Base-by-base conservation (phyloP, 495 filamentous ascomycete genomes). In the Aspergillus affinis region DNA sequence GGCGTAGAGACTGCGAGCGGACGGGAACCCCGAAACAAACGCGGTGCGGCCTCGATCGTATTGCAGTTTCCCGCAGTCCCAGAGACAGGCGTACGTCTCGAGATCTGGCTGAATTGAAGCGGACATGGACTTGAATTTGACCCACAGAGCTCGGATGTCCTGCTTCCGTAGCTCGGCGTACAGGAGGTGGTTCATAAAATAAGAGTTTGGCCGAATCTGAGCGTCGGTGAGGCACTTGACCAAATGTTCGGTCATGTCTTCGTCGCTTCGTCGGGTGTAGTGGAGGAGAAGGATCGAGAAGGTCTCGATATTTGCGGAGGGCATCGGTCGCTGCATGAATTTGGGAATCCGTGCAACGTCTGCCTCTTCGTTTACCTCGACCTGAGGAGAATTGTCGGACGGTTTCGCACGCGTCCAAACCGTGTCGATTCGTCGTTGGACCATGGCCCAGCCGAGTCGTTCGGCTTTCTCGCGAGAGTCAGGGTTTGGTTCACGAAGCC, bases 111-210 rank as follows among this genome's bases (percentile, higher is more conserved):
- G 67, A 10, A 87, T 72, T 17, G 63, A 50, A 63, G 73, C 60
- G 75, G 76, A 72, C 73, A 82, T 75, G 13, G 67, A 61, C 18
- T 76, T 63, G 66, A 85, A 91, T 47, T 85, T 81, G n/a, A 71
- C 62, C 73, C 84, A 84, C 0, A 86, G 80, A 26, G 73, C 65
- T 20, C 71, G 66, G 15, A 83, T 75, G 26, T 84, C 72, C 50
- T 78, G 80, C 68, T 70, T 85, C 61, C 70, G 81, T 59, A 82
- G 81, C 69, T 72, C 75, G 20, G 86, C 84, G 53, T 82, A 83
- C 26, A 93, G 81, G 20, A 92, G 71, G 60, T 91, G 86, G 71
- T 92, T 93, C 78, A 92, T 84, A 67, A 91, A 85, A 68, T 85
- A 88, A 48, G 84, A 84, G 58, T 88, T 86, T 7, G 88, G 82